Evolutionary conservation across 1,284 basidiomycete species (phyloP).

Genomic region (Chalciporus sp.): DNA sequence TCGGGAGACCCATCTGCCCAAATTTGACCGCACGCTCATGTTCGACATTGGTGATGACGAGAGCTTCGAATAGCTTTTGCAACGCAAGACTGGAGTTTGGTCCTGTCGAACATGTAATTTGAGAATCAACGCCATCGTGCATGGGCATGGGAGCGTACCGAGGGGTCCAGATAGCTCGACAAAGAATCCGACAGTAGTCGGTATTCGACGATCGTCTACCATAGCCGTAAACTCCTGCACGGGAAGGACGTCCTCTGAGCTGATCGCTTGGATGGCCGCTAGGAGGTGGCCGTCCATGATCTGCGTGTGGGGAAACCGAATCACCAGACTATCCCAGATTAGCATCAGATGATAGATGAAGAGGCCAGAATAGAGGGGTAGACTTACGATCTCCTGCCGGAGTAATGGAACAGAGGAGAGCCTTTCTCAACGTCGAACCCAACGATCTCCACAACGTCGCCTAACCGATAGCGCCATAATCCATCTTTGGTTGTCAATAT

Average conservation of each 20-base stretch:
- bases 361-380: not conserved
- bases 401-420: conserved; percentile 14
- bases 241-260: conserved; percentile 2
- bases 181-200: conserved; percentile 18
- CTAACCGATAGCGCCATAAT: conserved; percentile 29
- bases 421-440: conserved; percentile 12
- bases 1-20: conserved; percentile 12
- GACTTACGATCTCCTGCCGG: conserved; percentile 19
- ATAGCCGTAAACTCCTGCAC: conserved; percentile 20
- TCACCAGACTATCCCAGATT: conserved; percentile 5
- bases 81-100: not conserved
- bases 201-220: conserved; percentile 12
- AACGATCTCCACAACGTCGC: conserved; percentile 20
- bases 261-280: not conserved
- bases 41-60: conserved; percentile 5
- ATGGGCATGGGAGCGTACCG: conserved; percentile 4
- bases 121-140: not conserved
- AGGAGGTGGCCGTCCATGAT: conserved; percentile 17
- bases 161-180: conserved; percentile 14
- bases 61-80: conserved; percentile 12
- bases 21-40: not conserved
- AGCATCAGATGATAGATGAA: not conserved
- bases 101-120: conserved; percentile 3
- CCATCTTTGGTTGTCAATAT: conserved; percentile 25
- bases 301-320: conserved; percentile 6